Conservation (phyloP, 805 yeast species). For the Saccharomycopsis capsularis region DNA sequence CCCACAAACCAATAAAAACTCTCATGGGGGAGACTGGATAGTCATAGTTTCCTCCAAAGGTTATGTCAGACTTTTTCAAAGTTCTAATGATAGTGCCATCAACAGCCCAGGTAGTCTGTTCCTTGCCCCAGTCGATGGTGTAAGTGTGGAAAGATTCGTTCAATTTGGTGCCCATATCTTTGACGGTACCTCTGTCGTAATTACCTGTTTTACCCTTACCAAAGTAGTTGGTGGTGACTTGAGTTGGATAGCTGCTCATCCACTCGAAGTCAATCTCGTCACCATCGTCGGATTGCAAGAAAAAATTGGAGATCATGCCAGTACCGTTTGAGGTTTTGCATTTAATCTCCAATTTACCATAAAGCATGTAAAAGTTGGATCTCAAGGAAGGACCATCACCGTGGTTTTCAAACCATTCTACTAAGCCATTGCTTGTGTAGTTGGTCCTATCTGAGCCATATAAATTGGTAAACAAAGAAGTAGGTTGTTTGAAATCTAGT, state of each 20-base stretch:
- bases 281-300: slow-evolving; percentile 55
- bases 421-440: slow-evolving; percentile 49
- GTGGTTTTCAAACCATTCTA: slow-evolving; percentile 46
- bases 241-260: slow-evolving; percentile 54
- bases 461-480: slow-evolving; percentile 27
- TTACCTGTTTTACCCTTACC: slow-evolving; percentile 54
- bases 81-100: slow-evolving; percentile 57
- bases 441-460: slow-evolving; percentile 36
- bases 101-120: slow-evolving; percentile 46
- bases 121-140: slow-evolving; percentile 59
- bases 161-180: slow-evolving; percentile 34
- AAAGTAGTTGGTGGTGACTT: slow-evolving; percentile 52
- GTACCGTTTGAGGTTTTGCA: slow-evolving; percentile 53
- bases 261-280: slow-evolving; percentile 73
- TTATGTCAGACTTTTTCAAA: slow-evolving; percentile 32
- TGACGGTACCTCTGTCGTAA: slow-evolving; percentile 53
- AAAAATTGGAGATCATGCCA: slow-evolving; percentile 59
- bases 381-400: slow-evolving; percentile 57
- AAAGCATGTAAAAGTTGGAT: slow-evolving; percentile 64
- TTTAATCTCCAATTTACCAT: slow-evolving; percentile 57
- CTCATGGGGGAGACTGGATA: slow-evolving; percentile 70
- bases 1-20: slow-evolving; percentile 38
- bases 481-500: slow-evolving; percentile 34
- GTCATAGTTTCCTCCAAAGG: slow-evolving; percentile 35
- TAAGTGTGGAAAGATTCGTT: slow-evolving; percentile 44